These are phyloP conservation scores for Lachnellula suecica DNA, from an alignment of 2,329 filamentous ascomycete genomes.

Conservation along the genomic window DNA sequence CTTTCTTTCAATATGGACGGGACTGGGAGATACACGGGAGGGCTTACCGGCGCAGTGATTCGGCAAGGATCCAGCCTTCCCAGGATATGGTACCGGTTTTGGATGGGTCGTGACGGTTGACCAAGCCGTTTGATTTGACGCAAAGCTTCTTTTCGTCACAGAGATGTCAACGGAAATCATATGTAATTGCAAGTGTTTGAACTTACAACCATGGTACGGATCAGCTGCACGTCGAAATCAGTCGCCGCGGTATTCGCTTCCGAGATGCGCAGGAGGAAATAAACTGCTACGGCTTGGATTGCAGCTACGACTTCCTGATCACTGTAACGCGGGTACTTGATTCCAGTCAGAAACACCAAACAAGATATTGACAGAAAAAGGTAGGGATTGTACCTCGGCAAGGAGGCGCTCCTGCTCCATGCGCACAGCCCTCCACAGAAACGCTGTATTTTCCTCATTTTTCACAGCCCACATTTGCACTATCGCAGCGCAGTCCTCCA, in stretches of 20 bases:
- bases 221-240: conserved; percentile 16
- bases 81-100: background rate
- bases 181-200: background rate
- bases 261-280: conserved; percentile 17
- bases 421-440: conserved; percentile 19
- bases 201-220: conserved; percentile 18
- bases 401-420: conserved; percentile 19
- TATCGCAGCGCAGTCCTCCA: conserved; percentile 14
- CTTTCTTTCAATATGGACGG: too few species aligned
- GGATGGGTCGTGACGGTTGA: background rate
- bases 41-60: conserved; percentile 19
- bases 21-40: too few species aligned
- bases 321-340: conserved; percentile 9
- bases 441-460: conserved; percentile 13
- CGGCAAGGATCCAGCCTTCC: conserved; percentile 15
- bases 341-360: background rate
- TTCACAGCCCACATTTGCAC: conserved; percentile 13
- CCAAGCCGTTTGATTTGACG: background rate
- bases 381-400: conserved; percentile 10
- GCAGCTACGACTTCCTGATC: conserved; percentile 14
- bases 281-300: conserved; percentile 18
- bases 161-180: too few species aligned
- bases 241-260: conserved; percentile 16
- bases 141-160: conserved; percentile 1
- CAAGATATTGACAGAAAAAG: background rate